These are phyloP conservation scores for Colletotrichum cereale DNA, from an alignment of 2,329 filamentous ascomycete species.

Conservation along the genomic window DNA sequence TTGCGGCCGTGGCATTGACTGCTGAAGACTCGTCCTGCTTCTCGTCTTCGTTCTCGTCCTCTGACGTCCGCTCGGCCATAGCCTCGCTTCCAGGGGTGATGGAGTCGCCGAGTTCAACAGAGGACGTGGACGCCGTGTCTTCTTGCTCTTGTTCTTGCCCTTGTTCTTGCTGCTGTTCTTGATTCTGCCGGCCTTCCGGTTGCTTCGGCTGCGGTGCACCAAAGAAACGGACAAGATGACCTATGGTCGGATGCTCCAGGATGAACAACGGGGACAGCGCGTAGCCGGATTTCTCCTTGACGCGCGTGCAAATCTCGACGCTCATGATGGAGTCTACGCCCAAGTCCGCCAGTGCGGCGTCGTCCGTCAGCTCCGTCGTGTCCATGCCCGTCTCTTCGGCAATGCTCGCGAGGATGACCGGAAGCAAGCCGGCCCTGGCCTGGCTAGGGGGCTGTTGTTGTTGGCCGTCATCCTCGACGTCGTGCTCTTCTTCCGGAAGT, in stretches of 20 bases:
- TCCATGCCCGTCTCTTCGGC: slow-evolving; percentile 1
- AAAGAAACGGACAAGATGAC: slow-evolving; percentile 10
- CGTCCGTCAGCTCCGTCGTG: slow-evolving; percentile 49
- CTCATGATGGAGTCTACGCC: slow-evolving; percentile 24
- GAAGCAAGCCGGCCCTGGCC: not conserved
- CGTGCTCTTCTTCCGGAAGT: not conserved
- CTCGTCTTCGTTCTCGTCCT: too few relatives aligned
- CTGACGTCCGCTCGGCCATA: not conserved
- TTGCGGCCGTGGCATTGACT: not conserved
- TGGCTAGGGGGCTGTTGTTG: not conserved
- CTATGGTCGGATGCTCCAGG: slow-evolving; percentile 8
- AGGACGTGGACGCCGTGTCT: not conserved
- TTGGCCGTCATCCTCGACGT: not conserved
- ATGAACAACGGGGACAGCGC: not conserved
- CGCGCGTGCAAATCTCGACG: not conserved
- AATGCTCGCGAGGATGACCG: not conserved
- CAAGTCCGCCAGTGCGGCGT: not conserved
- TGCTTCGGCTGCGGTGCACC: not conserved
- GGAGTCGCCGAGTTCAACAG: not conserved
- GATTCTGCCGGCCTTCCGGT: not conserved
- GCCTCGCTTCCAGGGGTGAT: not conserved
- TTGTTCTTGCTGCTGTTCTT: too few relatives aligned
- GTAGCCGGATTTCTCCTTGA: not conserved
- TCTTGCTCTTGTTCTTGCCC: too few relatives aligned
- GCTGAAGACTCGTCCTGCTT: too few relatives aligned